These are phyloP conservation scores for Ceratobasidium theobromae DNA, from an alignment of 1,284 basidiomycete genomes.

Conservation along the genomic window DNA sequence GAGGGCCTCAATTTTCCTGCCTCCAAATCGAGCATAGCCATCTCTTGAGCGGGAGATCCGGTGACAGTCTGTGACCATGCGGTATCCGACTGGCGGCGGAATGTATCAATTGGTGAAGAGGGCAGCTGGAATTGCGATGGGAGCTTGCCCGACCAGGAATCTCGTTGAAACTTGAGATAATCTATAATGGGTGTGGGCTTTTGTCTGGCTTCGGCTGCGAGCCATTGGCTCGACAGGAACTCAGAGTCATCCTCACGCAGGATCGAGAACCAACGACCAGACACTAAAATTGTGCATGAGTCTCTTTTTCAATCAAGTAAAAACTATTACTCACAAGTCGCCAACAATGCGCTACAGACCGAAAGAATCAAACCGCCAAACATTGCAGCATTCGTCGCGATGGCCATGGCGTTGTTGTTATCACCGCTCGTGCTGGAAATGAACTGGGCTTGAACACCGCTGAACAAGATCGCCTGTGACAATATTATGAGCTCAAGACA, in stretches of 20 bases:
- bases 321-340: background rate
- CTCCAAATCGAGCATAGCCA: background rate
- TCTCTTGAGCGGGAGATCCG: background rate
- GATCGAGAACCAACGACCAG: conserved; percentile 26
- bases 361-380: conserved; percentile 20
- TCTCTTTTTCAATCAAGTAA: background rate
- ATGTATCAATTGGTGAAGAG: background rate
- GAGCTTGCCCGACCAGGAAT: conserved; percentile 8
- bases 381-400: conserved; percentile 7
- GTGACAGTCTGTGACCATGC: background rate
- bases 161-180: conserved; percentile 12
- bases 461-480: conserved; percentile 8
- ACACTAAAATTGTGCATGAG: background rate
- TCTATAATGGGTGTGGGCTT: background rate
- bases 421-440: background rate
- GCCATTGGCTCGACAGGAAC: conserved; percentile 23
- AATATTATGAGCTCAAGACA: background rate
- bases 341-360: conserved; percentile 7
- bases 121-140: background rate
- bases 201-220: conserved; percentile 1
- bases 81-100: background rate
- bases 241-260: conserved; percentile 26
- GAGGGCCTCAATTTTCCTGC: background rate
- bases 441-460: conserved; percentile 23
- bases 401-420: background rate